Percentiles rank a stretch among this genome's conserved stretches.
phyloP scores from a whole-genome alignment of 129 eudicot genomes.

The Logfia minima region DNA sequence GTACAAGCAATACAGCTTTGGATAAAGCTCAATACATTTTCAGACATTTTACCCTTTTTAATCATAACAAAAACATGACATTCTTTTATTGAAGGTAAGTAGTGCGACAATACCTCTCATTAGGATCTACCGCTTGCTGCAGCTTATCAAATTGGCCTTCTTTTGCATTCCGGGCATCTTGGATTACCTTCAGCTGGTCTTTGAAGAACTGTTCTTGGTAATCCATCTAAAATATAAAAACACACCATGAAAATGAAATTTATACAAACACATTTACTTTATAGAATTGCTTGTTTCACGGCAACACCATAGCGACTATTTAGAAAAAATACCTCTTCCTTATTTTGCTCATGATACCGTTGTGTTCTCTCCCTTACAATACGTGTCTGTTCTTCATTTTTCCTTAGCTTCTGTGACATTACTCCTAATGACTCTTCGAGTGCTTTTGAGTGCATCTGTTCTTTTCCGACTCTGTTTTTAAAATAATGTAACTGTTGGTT shows the following conservation, averaged over 20 bases:
- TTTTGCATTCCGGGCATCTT: constrained; percentile 22
- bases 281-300: not conserved
- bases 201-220: constrained; percentile 69
- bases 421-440: constrained; percentile 57
- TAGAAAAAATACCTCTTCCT: constrained; percentile 59
- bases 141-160: constrained; percentile 29
- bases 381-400: constrained; percentile 46
- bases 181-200: constrained; percentile 48
- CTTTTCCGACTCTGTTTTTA: constrained; percentile 53
- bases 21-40: not conserved
- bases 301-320: not conserved
- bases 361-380: constrained; percentile 61
- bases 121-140: constrained; percentile 16
- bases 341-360: constrained; percentile 52
- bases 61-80: not conserved
- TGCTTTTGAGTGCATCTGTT: constrained; percentile 51
- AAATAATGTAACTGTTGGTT: constrained; percentile 60
- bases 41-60: not conserved
- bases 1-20: not conserved
- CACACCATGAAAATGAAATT: not conserved
- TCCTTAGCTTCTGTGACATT: constrained; percentile 50
- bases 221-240: constrained; percentile 58
- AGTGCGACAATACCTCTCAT: constrained; percentile 18
- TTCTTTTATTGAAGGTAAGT: not conserved
- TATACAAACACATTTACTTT: not conserved